phyloP scores from a whole-genome alignment of 148 eudicot species.

The Rhododendron griersonianum region DNA sequence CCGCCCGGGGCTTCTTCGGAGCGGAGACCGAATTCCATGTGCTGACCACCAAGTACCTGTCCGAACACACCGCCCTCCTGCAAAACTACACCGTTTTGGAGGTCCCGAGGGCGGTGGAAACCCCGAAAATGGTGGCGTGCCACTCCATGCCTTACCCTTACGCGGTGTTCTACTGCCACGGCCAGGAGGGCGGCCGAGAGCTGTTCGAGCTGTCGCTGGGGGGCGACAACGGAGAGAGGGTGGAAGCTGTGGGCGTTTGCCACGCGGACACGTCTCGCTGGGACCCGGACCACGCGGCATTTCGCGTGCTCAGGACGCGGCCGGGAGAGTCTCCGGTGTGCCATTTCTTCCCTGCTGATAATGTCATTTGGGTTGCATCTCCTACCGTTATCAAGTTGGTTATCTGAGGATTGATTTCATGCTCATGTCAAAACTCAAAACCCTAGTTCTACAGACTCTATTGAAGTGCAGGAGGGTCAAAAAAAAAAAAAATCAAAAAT shows the following conservation, averaged over 20 bases:
- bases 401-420: not conserved
- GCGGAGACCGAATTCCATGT: constrained; percentile 19
- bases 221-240: constrained; percentile 22
- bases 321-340: constrained; percentile 54
- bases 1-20: constrained; percentile 12
- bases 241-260: constrained; percentile 40
- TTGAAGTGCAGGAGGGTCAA: no score
- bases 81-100: constrained; percentile 52
- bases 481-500: no score
- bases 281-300: constrained; percentile 44
- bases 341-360: constrained; percentile 58
- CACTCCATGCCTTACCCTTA: constrained; percentile 69
- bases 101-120: constrained; percentile 20
- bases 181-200: constrained; percentile 37
- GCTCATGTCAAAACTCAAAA: not conserved
- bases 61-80: constrained; percentile 18
- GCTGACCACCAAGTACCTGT: constrained; percentile 33
- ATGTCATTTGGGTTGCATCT: constrained; percentile 44
- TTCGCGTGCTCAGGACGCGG: constrained; percentile 27
- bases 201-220: constrained; percentile 31
- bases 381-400: not conserved
- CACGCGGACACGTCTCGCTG: constrained; percentile 49
- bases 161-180: constrained; percentile 54
- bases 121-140: constrained; percentile 52
- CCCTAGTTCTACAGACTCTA: not conserved